These are phyloP conservation scores for Jaltomata sinuosa DNA, from an alignment of 257 asterid species.

Conservation along the genomic window DNA sequence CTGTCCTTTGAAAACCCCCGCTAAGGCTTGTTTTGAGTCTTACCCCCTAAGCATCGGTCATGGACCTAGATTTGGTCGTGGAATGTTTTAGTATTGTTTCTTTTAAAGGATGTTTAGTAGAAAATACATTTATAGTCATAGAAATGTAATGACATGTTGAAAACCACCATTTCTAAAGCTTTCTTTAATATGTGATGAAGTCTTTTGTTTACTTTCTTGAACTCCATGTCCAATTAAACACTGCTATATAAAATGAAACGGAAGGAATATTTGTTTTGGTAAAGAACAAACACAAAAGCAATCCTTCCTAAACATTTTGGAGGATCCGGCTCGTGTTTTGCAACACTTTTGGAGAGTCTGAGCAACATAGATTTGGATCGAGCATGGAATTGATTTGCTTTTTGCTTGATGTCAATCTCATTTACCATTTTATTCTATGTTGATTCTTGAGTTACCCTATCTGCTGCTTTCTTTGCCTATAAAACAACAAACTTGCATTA, in stretches of 20 bases:
- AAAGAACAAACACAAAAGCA: background rate
- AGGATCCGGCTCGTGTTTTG: fast-evolving
- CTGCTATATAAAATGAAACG: background rate
- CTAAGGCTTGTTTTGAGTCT: no score
- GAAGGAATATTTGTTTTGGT: background rate
- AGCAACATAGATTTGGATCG: background rate
- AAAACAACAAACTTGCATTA: background rate
- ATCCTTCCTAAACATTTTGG: background rate
- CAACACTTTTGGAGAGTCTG: background rate
- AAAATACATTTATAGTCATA: no score
- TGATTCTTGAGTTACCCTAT: conserved; percentile 23
- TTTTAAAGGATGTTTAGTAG: background rate
- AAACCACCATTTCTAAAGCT: background rate
- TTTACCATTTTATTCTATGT: background rate
- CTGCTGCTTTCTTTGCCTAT: conserved; percentile 50
- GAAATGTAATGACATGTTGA: background rate
- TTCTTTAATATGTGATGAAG: background rate
- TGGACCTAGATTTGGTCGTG: background rate
- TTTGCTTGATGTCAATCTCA: background rate
- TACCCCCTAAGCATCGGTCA: no score
- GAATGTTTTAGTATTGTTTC: background rate
- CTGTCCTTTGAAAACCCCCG: no score
- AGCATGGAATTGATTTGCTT: background rate
- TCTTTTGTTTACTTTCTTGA: background rate
- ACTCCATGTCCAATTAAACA: background rate